These are phyloP conservation scores for Paramecium pentaurelia DNA, from an alignment of 73 alveolate genomes.

Conservation along the genomic window DNA sequence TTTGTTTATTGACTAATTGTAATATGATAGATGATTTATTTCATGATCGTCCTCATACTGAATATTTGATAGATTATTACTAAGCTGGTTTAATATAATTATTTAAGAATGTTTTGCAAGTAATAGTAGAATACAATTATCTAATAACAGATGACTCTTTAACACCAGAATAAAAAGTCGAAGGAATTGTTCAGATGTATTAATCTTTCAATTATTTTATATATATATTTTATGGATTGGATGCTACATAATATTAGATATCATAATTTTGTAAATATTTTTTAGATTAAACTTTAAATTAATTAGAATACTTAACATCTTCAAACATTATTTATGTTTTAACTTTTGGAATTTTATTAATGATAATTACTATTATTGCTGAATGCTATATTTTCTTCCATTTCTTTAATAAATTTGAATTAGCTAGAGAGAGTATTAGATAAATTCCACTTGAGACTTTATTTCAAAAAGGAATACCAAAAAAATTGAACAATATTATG, in stretches of 20 bases:
- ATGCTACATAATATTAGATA: neutral
- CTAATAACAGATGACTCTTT: neutral
- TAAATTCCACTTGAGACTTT: neutral
- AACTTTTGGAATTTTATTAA: neutral
- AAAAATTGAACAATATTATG: neutral
- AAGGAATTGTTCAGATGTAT: neutral
- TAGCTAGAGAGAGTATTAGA: neutral
- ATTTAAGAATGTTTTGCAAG: neutral
- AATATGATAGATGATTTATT: neutral
- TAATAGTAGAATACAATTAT: neutral
- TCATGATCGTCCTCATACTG: neutral
- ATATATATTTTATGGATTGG: neutral
- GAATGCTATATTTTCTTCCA: neutral
- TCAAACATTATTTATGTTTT: neutral
- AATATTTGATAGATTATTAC: neutral
- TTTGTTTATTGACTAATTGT: neutral
- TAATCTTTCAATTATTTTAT: neutral
- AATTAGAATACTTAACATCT: neutral
- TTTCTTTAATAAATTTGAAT: neutral
- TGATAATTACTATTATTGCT: neutral
- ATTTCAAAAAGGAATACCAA: neutral
- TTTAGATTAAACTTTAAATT: neutral
- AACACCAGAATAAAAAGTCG: neutral
- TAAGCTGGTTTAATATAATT: neutral
- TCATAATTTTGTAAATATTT: neutral